Conservation (phyloP, 768 basidiomycete species). For the Agaricus bisporus region DNA sequence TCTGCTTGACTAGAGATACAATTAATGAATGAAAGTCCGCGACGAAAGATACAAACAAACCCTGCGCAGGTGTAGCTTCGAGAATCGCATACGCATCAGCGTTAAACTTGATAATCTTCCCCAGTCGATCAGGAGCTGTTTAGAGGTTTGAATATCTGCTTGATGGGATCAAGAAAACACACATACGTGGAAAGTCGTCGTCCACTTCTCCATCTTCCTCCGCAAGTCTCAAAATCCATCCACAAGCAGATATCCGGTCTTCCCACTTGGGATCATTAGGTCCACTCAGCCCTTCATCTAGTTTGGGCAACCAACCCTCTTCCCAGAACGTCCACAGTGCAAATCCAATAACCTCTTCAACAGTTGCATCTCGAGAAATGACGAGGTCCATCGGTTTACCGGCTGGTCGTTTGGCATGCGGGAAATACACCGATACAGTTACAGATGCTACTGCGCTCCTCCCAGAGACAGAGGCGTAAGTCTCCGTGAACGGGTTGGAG, state of each 20-base stretch:
- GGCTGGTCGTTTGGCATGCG: conserved; percentile 58
- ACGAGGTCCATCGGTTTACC: conserved; percentile 64
- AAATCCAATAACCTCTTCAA: conserved; percentile 95
- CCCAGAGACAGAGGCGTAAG: conserved; percentile 83
- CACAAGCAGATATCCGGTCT: conserved; percentile 62
- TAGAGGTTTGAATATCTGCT: neutral
- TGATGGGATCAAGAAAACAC: neutral
- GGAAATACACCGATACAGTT: conserved; percentile 78
- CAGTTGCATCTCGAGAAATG: conserved; percentile 81
- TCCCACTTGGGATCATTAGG: conserved; percentile 59
- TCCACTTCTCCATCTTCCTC: conserved; percentile 98
- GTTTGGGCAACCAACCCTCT: conserved; percentile 69
- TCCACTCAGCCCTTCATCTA: conserved; percentile 59
- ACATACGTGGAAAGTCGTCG: conserved; percentile 95
- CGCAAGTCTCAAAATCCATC: conserved; percentile 90
- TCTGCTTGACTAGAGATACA: conserved; percentile 54
- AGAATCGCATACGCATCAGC: conserved; percentile 87
- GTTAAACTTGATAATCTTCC: conserved; percentile 82
- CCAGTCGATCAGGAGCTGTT: conserved; percentile 85
- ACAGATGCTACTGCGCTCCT: conserved; percentile 59
- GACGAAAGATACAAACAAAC: conserved; percentile 29
- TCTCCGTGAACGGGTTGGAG: conserved; percentile 82
- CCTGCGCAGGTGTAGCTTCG: conserved; percentile 65
- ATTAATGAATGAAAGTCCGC: neutral
- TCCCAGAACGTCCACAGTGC: conserved; percentile 94